Evolutionary conservation across 768 basidiomycete genomes (phyloP), one percentile per base, ranked within the genome.

Genomic region (Mycena metata): DNA sequence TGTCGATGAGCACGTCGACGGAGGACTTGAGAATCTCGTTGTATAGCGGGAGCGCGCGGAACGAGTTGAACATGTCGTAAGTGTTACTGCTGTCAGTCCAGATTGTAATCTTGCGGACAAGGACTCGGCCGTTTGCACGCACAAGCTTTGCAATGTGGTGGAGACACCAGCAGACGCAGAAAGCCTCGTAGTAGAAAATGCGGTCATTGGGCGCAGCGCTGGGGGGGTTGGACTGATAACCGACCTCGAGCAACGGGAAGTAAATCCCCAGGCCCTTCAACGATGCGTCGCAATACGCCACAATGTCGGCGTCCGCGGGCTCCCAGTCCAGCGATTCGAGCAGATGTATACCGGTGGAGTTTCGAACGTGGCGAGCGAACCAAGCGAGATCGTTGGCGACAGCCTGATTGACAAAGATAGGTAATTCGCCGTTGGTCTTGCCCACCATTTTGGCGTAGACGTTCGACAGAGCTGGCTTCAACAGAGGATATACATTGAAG

Each of bases 401-500:
- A 0, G 47, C 59, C 0, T 39, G 41, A 47, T 79, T 83, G 54
- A 81, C 39, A 46, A 64, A 78, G 3, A 83, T 54, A 1, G 16
- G 30, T 43, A 0, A 43, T n/a, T n/a, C n/a, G n/a, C n/a, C 11
- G 11, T 69, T 52, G 0, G 26, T 19, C 54, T 80, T 79, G 0
- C 77, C 77, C 0, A 45, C 24, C 0, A 78, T 79, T 68, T 83
- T 83, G 8, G 33, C 66, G 56, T 83, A 83, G 2, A 78, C 8
- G 6, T 69, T 55, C 2, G 55, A 69, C 7, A 83, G 73, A 2
- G 64, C 73, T 0, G 81, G 82, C 0, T 72, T 68, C 0, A 81
- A 62, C 0, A 79, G 67, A 0, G 81, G 81, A 33, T 70, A 79
- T 2, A 81, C 79, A 56, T 84, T 83, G 39, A 84, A 70, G 0